Evolutionary conservation across 1,284 basidiomycete genomes (phyloP), one percentile per base, ranked within the genome.

Genomic region (Leccinum griseonigrum): DNA sequence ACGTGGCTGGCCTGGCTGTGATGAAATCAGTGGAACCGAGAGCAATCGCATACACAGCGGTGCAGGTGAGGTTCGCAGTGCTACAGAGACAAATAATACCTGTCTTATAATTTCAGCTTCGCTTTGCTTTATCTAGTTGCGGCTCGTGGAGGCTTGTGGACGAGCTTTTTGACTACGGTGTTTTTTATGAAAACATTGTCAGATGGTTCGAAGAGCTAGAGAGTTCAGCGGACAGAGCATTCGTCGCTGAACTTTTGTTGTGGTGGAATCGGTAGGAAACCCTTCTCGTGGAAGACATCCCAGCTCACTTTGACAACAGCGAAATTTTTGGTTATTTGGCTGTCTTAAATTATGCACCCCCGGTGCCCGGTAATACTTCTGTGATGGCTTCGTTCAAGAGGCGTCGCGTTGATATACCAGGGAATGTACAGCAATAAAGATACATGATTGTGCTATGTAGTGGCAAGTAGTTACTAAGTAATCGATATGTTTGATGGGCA

Each of bases 41-140:
- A 3, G 60, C 59, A 8, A 67, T 67, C 6, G 48, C 60, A 1
- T 67, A 66, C 14, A 38, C 26, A 1, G 65, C 60, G 16, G 65
- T 67, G 0, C 66, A 67, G 57, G 63, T 66, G 10, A 54, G 40
- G 10, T 36, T 50, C 5, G 50, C 28, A 51, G 28, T 2, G 11
- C 50, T 7, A 28, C 8, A 10, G 22, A 48, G n/a, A 48, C n/a
- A 4, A 26, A 48, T 4, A 26, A 13, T 26, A 48, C 46, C 16
- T 43, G 22, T 43, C 4, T 26, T 48, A 48, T 5, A 4, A 22
- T 22, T 18, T 48, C 8, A 51, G 50, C 50, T 29, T 28, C 50
- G 7, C 29, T 51, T 51, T 51, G 50, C 50, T 51, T 13, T 51
- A 6, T 51, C 28, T 28, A 29, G 14, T 29, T 51, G 50, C 5